Evolutionary conservation across 2,329 filamentous ascomycete species (phyloP), one percentile per base, ranked within the genome.

Genomic region (Fusarium cyanostomum): DNA sequence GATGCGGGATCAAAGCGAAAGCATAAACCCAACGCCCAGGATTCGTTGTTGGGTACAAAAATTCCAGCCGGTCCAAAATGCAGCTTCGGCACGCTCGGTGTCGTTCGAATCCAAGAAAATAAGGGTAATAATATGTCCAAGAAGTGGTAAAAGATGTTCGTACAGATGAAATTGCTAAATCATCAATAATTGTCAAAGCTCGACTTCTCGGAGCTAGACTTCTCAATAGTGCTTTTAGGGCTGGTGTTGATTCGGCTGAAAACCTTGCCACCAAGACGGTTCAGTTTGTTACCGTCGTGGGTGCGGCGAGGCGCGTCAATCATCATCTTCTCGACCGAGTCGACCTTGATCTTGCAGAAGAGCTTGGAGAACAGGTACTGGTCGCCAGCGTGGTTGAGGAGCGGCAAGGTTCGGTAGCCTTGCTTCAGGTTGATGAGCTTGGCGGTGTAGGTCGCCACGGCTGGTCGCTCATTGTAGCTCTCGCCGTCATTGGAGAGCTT

Each of bases 281-380:
- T 86, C 62, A 88, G 77, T 68, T 85, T 86, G 73, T 80, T 80
- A 51, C 79, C 78, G 42, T 81, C 79, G 26, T 71, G 71, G 18
- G 34, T 51, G 30, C 72, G 78, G 71, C 41, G 79, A 74, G 56
- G 80, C 72, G 62, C 81, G 77, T 84, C 79, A 41, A 89, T 79
- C 66, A 86, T 84, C 63, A 85, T 81, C 59, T 83, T 85, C 41
- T 84, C 84, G 33, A 84, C 79, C 12, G 82, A 80, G 34, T 85
- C 82, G 27, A 86, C 90, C 67, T 88, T 88, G 78, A 98, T 91
- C 71, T 89, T 89, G 80, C 94, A 97, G 77, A 98, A 97, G 13
- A 99, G 82, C 10, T 93, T 96, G 3, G 95, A 97, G 78, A 97
- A 97, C 38, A 97, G 84, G 74, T 96, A 98, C 70, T 94, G 92